Evolutionary conservation across 495 filamentous ascomycete species (phyloP).

Genomic region (Tuber melanosporum): DNA sequence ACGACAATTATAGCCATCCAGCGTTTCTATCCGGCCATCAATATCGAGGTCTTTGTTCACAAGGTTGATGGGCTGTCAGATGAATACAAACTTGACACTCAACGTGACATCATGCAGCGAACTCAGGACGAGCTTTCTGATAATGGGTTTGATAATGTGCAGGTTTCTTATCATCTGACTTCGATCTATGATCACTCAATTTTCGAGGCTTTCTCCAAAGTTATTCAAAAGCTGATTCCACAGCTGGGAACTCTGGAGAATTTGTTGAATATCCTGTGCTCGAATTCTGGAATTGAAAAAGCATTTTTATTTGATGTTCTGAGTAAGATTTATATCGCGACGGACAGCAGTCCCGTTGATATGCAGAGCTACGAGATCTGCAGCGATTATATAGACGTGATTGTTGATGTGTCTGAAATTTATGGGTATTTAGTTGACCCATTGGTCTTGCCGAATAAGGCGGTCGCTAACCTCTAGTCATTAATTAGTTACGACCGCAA

Average conservation of each 20-base stretch:
- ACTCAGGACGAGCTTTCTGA: conserved; percentile 95
- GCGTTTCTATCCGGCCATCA: conserved; percentile 78
- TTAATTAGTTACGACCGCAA: conserved; percentile 38
- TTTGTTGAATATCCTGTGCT: conserved; percentile 79
- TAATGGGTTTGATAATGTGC: conserved; percentile 81
- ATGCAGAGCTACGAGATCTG: conserved; percentile 95
- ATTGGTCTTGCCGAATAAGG: neutral
- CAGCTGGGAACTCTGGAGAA: conserved; percentile 86
- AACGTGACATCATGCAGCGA: conserved; percentile 90
- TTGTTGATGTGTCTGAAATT: conserved; percentile 90
- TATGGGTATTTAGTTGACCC: conserved; percentile 55
- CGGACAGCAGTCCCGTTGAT: conserved; percentile 84
- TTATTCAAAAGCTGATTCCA: conserved; percentile 94
- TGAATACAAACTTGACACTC: conserved; percentile 87
- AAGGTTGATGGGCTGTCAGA: conserved; percentile 93
- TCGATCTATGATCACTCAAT: conserved; percentile 97
- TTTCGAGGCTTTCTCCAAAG: conserved; percentile 96
- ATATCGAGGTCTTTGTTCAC: conserved; percentile 96
- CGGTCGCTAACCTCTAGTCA: neutral
- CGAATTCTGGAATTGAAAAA: conserved; percentile 89
- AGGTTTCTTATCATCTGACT: conserved; percentile 86
- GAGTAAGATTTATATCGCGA: conserved; percentile 97
- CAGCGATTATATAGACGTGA: conserved; percentile 94
- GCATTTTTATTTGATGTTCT: conserved; percentile 94
- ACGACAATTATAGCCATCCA: conserved; percentile 79